Percentiles rank a stretch among this genome's conserved stretches.
Conservation (phyloP, 78 protist genomes). For the Chrysochromulina tobinii region DNA sequence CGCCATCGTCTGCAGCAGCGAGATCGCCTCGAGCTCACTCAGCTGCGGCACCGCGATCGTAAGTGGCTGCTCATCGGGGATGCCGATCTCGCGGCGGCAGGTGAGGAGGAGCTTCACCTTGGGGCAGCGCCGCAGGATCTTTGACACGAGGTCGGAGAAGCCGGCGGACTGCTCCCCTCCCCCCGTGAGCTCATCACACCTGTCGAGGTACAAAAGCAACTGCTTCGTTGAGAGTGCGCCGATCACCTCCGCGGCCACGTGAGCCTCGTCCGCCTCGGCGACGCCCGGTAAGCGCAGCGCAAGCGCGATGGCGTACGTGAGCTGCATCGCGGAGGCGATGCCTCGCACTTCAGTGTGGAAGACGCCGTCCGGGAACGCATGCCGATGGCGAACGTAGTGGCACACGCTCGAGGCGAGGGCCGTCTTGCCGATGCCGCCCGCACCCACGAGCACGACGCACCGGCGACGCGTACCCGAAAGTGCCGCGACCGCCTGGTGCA, state of each 20-base stretch:
- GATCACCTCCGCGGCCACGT: background rate
- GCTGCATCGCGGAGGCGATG: background rate
- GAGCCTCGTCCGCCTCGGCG: background rate
- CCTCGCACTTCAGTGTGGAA: background rate
- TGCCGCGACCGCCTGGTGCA: background rate
- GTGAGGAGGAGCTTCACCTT: background rate
- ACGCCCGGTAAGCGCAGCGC: background rate
- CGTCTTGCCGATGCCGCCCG: conserved; percentile 28
- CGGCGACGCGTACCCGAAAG: background rate
- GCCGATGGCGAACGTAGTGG: background rate
- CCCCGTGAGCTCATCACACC: background rate
- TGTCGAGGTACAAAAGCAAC: background rate
- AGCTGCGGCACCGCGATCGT: too few species aligned
- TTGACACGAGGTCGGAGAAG: background rate
- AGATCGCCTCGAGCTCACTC: too few species aligned
- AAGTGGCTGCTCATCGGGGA: too few species aligned
- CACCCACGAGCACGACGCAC: conserved; percentile 7
- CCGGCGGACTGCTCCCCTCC: too few species aligned
- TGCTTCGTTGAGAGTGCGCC: background rate
- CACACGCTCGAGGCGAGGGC: background rate
- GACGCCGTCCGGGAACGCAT: background rate
- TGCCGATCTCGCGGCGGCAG: background rate
- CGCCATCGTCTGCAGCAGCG: too few species aligned
- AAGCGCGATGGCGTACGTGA: background rate
- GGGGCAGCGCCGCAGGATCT: background rate